Percentiles rank a stretch among this genome's conserved stretches.
Evolutionary conservation across 306 rosid genomes (phyloP).

Genomic region (Vigna hirtella): DNA sequence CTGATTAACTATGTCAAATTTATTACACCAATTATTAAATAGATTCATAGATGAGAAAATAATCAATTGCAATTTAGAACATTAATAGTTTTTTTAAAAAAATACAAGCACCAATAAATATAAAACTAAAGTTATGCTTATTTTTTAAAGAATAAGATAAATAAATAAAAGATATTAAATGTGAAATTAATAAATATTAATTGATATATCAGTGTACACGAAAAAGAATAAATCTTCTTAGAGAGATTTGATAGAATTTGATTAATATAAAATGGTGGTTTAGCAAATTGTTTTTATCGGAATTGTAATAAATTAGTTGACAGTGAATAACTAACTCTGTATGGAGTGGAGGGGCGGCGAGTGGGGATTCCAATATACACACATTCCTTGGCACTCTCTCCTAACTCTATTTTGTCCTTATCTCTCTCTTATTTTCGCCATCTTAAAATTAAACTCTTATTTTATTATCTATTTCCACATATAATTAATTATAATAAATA

Average conservation of each 20-base stretch:
- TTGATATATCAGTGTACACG: too few species aligned
- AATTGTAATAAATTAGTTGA: too few species aligned
- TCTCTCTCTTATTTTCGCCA: neutral
- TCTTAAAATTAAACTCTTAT: neutral
- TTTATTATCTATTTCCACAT: neutral
- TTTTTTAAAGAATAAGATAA: neutral
- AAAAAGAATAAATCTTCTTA: too few species aligned
- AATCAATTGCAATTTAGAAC: neutral
- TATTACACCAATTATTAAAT: neutral
- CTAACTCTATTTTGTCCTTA: constrained; percentile 20
- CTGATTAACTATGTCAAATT: neutral
- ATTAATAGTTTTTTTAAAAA: neutral
- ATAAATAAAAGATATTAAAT: neutral
- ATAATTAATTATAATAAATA: neutral
- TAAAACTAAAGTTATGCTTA: neutral
- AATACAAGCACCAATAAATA: neutral
- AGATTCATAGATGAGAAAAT: neutral
- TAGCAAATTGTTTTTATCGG: too few species aligned
- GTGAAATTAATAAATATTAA: neutral
- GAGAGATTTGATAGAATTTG: too few species aligned
- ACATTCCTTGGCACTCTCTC: neutral
- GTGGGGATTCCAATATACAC: constrained; percentile 8
- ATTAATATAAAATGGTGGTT: too few species aligned
- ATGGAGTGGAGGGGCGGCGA: too few species aligned
- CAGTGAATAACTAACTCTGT: too few species aligned